A percentile compares a stretch with the other conserved stretches of the same genome.
Evolutionary conservation across 1,139 yeast genomes (phyloP).

Genomic region (Candida sanyaensis): DNA sequence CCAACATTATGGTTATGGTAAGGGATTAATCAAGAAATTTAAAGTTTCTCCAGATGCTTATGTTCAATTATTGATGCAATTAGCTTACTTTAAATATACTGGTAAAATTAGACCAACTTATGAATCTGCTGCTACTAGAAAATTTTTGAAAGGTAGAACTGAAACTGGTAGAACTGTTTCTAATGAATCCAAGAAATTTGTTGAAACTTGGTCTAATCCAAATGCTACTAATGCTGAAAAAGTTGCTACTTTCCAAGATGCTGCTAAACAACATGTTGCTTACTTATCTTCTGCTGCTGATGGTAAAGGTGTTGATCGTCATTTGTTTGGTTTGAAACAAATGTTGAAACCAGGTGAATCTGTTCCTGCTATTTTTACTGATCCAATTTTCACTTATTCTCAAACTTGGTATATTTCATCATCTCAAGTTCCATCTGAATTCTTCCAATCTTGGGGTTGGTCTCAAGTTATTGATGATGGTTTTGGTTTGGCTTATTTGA

Average conservation of each 20-base stretch:
- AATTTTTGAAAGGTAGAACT: constrained; percentile 89
- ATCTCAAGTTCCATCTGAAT: constrained; percentile 87
- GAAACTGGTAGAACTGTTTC: constrained; percentile 92
- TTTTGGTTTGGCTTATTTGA: constrained; percentile 91
- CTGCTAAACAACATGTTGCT: constrained; percentile 72
- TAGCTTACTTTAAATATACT: constrained; percentile 76
- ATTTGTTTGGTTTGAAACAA: constrained; percentile 84
- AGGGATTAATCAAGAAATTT: constrained; percentile 65
- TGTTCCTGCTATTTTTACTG: constrained; percentile 72
- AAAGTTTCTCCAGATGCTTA: constrained; percentile 79
- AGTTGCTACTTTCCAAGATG: constrained; percentile 68
- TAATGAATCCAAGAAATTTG: constrained; percentile 71
- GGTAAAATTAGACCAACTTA: constrained; percentile 89
- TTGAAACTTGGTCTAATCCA: constrained; percentile 73
- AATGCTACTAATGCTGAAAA: constrained; percentile 57
- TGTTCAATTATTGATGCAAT: constrained; percentile 73
- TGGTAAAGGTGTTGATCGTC: constrained; percentile 94
- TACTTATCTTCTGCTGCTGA: constrained; percentile 79
- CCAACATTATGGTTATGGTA: constrained; percentile 75
- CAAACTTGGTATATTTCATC: constrained; percentile 85
- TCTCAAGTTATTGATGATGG: constrained; percentile 95
- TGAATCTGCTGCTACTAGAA: constrained; percentile 94
- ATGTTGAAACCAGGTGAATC: constrained; percentile 61
- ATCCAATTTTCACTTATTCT: constrained; percentile 76
- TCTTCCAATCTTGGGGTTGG: constrained; percentile 95